These are phyloP conservation scores for Corniculantispora saksenae DNA, from an alignment of 2,329 filamentous ascomycete species.

Conservation along the genomic window DNA sequence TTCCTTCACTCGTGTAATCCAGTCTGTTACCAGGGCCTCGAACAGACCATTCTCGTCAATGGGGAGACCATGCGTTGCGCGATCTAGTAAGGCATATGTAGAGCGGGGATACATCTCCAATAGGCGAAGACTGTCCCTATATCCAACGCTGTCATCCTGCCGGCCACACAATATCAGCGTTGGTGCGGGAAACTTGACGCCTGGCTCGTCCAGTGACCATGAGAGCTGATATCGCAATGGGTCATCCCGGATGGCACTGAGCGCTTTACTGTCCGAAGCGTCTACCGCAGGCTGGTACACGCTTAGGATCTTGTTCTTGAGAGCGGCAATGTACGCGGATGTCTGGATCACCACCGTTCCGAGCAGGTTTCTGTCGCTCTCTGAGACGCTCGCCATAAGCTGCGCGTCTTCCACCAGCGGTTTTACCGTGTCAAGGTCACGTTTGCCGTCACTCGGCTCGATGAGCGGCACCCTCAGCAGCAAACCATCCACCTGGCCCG, in stretches of 20 bases:
- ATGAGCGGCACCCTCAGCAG: conserved; percentile 21
- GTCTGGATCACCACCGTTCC: conserved; percentile 20
- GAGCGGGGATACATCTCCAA: conserved; percentile 21
- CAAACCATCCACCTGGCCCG: conserved; percentile 18
- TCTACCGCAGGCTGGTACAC: conserved; percentile 12
- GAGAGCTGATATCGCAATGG: conserved; percentile 19
- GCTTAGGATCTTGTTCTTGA: conserved; percentile 14
- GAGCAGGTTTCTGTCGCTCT: conserved; percentile 13
- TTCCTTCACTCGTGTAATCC: conserved; percentile 19
- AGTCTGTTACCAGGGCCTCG: conserved; percentile 20
- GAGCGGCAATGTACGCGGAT: conserved; percentile 8
- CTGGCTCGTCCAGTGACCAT: background rate
- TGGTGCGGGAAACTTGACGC: conserved; percentile 16
- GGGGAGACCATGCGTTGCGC: conserved; percentile 20
- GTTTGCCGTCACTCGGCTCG: conserved; percentile 17
- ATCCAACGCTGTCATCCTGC: conserved; percentile 20
- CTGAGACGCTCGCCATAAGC: conserved; percentile 14
- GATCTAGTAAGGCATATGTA: conserved; percentile 20
- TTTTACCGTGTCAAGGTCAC: conserved; percentile 13
- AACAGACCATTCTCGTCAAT: conserved; percentile 21
- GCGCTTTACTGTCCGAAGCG: background rate
- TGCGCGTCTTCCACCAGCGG: conserved; percentile 16
- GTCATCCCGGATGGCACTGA: conserved; percentile 17
- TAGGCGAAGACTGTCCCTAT: conserved; percentile 20
- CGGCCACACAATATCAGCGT: conserved; percentile 20